phyloP scores from a whole-genome alignment of 1,284 basidiomycete species.

The Termitomyces sp. region DNA sequence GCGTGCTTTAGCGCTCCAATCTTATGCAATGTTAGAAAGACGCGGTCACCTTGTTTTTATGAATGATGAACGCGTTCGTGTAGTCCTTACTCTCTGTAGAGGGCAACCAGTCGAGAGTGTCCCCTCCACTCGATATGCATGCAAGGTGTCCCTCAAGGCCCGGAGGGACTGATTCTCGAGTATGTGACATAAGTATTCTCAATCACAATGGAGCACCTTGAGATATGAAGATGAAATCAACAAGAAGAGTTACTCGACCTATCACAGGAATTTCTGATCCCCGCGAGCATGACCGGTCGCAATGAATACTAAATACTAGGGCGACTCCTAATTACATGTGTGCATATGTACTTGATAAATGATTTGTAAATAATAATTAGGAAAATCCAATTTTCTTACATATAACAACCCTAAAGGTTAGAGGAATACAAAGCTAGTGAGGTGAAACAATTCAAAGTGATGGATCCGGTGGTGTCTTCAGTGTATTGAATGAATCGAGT shows the following conservation, averaged over 20 bases:
- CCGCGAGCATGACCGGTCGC: too few relatives aligned
- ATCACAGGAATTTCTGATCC: not conserved
- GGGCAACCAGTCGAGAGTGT: slow-evolving; percentile 34
- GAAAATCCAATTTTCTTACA: too few relatives aligned
- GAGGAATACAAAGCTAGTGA: too few relatives aligned
- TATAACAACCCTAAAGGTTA: too few relatives aligned
- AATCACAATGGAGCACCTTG: not conserved
- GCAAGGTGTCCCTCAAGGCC: slow-evolving; percentile 30
- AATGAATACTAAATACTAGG: too few relatives aligned
- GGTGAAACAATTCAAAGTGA: too few relatives aligned
- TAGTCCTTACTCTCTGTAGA: slow-evolving; percentile 40
- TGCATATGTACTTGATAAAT: too few relatives aligned
- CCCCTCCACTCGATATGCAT: slow-evolving; percentile 32
- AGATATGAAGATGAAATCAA: not conserved
- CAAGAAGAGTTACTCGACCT: not conserved
- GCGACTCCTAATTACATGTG: too few relatives aligned
- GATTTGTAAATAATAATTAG: too few relatives aligned
- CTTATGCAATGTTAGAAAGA: not conserved
- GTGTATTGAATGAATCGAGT: too few relatives aligned
- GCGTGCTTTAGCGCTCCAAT: not conserved
- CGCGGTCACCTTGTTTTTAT: slow-evolving; percentile 30
- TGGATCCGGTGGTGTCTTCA: too few relatives aligned
- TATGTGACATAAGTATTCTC: not conserved
- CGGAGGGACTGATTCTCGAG: slow-evolving; percentile 22
- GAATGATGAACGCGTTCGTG: slow-evolving; percentile 56